Evolutionary conservation across 2,329 filamentous ascomycete genomes (phyloP).

Genomic region (Esteya vermicola): DNA sequence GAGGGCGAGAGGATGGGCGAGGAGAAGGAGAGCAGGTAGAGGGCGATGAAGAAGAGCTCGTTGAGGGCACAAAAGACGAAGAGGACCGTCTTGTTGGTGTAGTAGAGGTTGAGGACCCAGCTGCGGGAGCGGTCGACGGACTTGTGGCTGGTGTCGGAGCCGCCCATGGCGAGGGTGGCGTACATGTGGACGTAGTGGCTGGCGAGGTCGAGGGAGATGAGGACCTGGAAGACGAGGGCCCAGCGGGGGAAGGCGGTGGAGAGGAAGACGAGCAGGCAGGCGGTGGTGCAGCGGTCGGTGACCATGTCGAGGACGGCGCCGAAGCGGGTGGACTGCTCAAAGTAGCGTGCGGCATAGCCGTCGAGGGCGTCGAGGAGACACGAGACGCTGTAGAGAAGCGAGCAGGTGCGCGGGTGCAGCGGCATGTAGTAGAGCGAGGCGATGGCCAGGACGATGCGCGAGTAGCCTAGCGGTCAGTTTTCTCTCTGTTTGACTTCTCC

Average conservation of each 20-base stretch:
- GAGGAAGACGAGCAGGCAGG: conserved; percentile 87
- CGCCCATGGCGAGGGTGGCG: conserved; percentile 78
- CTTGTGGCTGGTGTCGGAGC: conserved; percentile 74
- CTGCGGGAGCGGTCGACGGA: conserved; percentile 78
- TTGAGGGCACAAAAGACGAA: conserved; percentile 86
- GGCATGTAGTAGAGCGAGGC: conserved; percentile 99
- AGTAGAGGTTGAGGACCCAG: conserved; percentile 87
- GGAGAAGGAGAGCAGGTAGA: conserved; percentile 95
- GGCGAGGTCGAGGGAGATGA: conserved; percentile 85
- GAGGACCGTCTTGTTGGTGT: conserved; percentile 89
- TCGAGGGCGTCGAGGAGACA: conserved; percentile 93
- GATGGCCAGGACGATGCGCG: conserved; percentile 65
- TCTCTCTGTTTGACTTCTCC: no score
- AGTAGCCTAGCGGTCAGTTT: conserved; percentile 48
- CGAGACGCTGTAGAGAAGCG: conserved; percentile 79
- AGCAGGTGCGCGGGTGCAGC: conserved; percentile 90
- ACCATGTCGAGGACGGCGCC: conserved; percentile 98
- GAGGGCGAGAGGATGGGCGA: conserved; percentile 79
- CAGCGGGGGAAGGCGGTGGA: conserved; percentile 89
- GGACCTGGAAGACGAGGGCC: conserved; percentile 83
- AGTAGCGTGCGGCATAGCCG: conserved; percentile 80
- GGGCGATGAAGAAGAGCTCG: conserved; percentile 93
- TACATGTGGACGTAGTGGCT: conserved; percentile 99
- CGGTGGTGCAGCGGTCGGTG: conserved; percentile 91
- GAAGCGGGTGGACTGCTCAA: conserved; percentile 85